Evolutionary conservation across 176 grass and related monocot genomes (phyloP).

Genomic region (Oryza meyeriana): DNA sequence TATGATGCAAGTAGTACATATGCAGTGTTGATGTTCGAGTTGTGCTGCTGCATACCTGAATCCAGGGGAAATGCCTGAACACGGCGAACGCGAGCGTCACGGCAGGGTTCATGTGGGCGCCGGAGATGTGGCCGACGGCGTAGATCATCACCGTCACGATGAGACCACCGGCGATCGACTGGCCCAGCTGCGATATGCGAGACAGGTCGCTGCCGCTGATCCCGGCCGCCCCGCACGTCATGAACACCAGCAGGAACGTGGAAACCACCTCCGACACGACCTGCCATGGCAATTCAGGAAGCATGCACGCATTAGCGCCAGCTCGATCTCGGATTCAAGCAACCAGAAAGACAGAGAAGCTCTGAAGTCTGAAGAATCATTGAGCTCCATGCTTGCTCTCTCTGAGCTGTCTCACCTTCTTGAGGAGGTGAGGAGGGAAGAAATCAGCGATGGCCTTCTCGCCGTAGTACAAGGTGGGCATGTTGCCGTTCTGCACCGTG

Average conservation of each 20-base stretch:
- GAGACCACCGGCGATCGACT: conserved; percentile 84
- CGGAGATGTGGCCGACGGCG: conserved; percentile 92
- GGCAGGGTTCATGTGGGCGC: conserved; percentile 99
- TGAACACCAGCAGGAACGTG: conserved; percentile 93
- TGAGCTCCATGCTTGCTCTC: background rate
- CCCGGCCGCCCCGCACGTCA: conserved; percentile 71
- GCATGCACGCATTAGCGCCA: background rate
- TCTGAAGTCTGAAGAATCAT: background rate
- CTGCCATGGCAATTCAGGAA: conserved; percentile 30
- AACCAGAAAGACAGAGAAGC: background rate
- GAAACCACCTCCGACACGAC: conserved; percentile 77
- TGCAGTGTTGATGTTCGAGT: background rate
- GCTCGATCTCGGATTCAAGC: background rate
- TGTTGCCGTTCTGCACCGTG: conserved; percentile 39
- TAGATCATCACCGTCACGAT: conserved; percentile 99
- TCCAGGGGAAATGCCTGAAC: conserved; percentile 84
- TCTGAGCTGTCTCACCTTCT: conserved; percentile 49
- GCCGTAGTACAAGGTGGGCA: conserved; percentile 29
- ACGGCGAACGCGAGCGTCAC: conserved; percentile 93
- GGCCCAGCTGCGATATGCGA: conserved; percentile 81
- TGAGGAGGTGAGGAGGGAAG: conserved; percentile 78
- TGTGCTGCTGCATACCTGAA: conserved; percentile 47
- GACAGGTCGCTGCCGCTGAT: conserved; percentile 38
- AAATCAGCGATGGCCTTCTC: conserved; percentile 29
- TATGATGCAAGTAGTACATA: background rate